Base-by-base conservation (phyloP, 148 eudicot genomes). In the Arctostaphylos glauca region DNA sequence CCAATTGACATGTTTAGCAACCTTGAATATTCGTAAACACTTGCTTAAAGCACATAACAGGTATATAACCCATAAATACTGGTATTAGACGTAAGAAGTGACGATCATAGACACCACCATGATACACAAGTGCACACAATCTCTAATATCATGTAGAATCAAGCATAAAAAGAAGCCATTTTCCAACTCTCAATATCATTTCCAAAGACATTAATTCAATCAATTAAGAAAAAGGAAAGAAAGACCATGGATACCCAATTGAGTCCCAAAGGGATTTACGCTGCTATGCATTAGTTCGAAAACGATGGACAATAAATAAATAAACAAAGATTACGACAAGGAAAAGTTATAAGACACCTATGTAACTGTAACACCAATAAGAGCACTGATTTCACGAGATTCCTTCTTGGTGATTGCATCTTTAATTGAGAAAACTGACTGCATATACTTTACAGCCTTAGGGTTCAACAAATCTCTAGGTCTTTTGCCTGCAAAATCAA, bases 321-420 rank as follows among this genome's bases (percentile, higher is more conserved):
- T 13, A 56, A 41, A 31, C 2, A 38, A 43, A 78, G 16, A 23
- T n/a, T n/a, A 55, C 19, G 73, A 15, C 9, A 59, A n/a, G 76
- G 68, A 38, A 56, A 60, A 67, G 0, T 68, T n/a, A 66, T 2
- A 70, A 62, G 25, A 84, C 76, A 96, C 99, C 99, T 96, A 98
- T 41, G 99, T 94, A 77, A 86, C 94, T 60, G 99, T 96, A 73
- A 96, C 85, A 79, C 98, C 97, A 89, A 91, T 91, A 80, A 88
- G 98, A 84, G 93, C 93, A 89, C 95, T 89, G 81, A 96, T 94
- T 87, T 94, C 98, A 41, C 96, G 91, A 50, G 86, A 87, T 86
- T 96, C 99, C 87, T 88, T 91, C 90, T 96, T 96, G 86, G 85
- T 91, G 53, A 94, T 87, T 78, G 91, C 93, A 88, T 96, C 99